Evolutionary conservation across 148 eudicot genomes (phyloP), one percentile per base, ranked within the genome.

Genomic region (Rhododendron simsii): DNA sequence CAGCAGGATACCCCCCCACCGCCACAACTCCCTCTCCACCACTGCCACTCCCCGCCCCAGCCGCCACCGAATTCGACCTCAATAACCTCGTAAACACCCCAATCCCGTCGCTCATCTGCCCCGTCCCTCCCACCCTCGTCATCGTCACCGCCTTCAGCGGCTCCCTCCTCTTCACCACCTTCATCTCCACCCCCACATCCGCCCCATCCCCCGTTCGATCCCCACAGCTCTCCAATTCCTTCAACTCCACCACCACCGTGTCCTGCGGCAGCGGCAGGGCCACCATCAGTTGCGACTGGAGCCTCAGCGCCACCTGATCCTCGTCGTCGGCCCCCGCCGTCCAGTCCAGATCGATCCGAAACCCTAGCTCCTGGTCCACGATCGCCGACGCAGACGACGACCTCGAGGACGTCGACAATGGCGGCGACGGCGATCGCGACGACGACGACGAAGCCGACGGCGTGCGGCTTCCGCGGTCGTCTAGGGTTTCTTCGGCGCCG

Each of bases 221-320:
- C 1, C 57, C 57, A 14, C 5, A 53, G 5, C 57, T 15, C 57
- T 35, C 21, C 37, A 55, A 3, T 7, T 63, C 84, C 59, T 14
- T 88, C 50, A 94, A 84, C 21, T 89, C 94, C 26, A 96, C 88
- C 41, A 90, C 92, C 44, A 98, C 98, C n/a, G 91, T 81, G 79
- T 98, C 99, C 67, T 93, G 94, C 7, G 98, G 99, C 15, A 94
- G 71, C 20, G 99, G 99, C 90, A 95, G 75, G 2, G 93, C 95
- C 1, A 95, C 95, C 98, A 98, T 98, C 16, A 98, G 90, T 92
- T 94, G 96, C 21, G 98, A 95, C 81, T 94, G 95, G 18, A 98
- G 82, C 51, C 93, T 84, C 39, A 98, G 59, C 45, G 98, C 98
- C 80, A 94, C 92, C 84, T 95, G 98, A 85, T 95, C 99, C 88